phyloP scores from a whole-genome alignment of 495 filamentous ascomycete genomes.

The Beverwykella pulmonaria region DNA sequence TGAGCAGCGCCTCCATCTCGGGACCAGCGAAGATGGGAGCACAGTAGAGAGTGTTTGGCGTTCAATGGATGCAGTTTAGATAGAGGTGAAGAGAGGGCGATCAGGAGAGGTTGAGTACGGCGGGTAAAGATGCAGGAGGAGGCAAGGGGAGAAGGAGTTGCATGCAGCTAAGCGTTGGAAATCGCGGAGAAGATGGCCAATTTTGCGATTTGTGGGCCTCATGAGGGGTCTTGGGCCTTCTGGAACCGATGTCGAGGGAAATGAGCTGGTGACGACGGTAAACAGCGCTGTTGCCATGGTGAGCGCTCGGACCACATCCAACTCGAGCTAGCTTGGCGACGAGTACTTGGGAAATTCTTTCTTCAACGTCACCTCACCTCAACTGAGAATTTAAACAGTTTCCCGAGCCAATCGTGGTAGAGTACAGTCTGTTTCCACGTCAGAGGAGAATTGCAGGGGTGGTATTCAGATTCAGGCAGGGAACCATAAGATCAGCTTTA shows the following conservation, averaged over 20 bases:
- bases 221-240: slow-evolving; percentile 21
- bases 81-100: neutral
- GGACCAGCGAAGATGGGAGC: slow-evolving; percentile 24
- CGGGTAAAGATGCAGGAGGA: slow-evolving; percentile 26
- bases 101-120: neutral
- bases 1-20: slow-evolving; percentile 86
- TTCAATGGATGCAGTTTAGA: neutral
- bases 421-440: too few relatives aligned
- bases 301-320: neutral
- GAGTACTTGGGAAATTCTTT: neutral
- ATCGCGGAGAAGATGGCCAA: slow-evolving; percentile 32
- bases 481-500: too few relatives aligned
- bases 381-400: too few relatives aligned
- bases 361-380: slow-evolving; percentile 11
- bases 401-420: too few relatives aligned
- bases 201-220: slow-evolving; percentile 28
- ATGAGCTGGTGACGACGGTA: slow-evolving; percentile 3
- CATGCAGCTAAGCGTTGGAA: slow-evolving; percentile 33
- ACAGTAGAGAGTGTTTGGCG: slow-evolving; percentile 8
- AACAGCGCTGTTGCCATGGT: slow-evolving; percentile 33
- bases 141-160: slow-evolving; percentile 18
- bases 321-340: slow-evolving; percentile 2
- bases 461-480: too few relatives aligned
- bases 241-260: neutral
- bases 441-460: too few relatives aligned